phyloP scores from a whole-genome alignment of 139 green algal genomes.

The Closterium sp. region DNA sequence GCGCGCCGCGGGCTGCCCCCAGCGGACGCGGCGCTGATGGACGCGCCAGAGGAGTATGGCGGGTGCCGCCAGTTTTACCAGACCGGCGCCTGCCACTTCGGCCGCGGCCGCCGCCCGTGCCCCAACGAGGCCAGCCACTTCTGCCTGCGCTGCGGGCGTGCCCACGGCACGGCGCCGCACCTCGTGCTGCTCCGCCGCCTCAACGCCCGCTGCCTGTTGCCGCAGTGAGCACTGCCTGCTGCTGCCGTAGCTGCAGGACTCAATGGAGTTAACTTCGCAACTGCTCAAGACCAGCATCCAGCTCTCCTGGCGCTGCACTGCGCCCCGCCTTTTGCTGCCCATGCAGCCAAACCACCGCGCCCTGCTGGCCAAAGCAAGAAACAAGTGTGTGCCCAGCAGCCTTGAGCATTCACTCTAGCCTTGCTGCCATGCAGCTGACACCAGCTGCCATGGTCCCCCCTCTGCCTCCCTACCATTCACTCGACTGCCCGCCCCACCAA shows the following conservation, averaged over 20 bases:
- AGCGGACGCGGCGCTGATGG: slow-evolving; percentile 22
- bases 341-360: too few relatives aligned
- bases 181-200: slow-evolving; percentile 39
- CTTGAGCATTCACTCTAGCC: too few relatives aligned
- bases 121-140: slow-evolving; percentile 48
- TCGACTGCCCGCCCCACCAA: too few relatives aligned
- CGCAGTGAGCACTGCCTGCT: slow-evolving; percentile 20
- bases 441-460: too few relatives aligned
- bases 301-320: neutral
- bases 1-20: slow-evolving; percentile 12
- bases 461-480: neutral
- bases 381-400: too few relatives aligned
- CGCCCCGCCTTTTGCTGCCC: too few relatives aligned
- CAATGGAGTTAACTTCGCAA: neutral
- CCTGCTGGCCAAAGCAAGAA: too few relatives aligned
- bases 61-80: slow-evolving; percentile 51
- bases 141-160: slow-evolving; percentile 40
- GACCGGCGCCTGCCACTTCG: slow-evolving; percentile 45
- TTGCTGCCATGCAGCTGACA: too few relatives aligned
- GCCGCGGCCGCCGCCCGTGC: slow-evolving; percentile 38
- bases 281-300: neutral
- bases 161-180: slow-evolving; percentile 41
- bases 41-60: slow-evolving; percentile 46
- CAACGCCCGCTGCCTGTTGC: slow-evolving; percentile 22
- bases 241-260: neutral